Percentiles rank a stretch among this genome's conserved stretches.
These are phyloP conservation scores for Nematocida displodere DNA, from an alignment of 371 early-diverging fungal genomes.

Conservation along the genomic window DNA sequence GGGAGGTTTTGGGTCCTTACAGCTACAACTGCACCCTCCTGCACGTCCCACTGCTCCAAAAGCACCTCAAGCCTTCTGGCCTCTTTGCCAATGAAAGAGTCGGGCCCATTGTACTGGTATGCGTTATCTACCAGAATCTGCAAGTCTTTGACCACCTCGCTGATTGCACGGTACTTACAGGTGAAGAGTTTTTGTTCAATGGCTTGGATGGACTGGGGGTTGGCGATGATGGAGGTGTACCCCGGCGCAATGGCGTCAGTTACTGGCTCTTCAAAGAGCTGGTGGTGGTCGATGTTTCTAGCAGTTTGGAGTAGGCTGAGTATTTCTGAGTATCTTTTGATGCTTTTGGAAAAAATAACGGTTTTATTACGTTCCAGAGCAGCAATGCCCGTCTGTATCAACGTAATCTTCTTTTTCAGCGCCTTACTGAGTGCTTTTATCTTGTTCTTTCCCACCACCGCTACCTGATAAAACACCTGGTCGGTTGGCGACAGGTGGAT, in stretches of 20 bases:
- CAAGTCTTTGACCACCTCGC: slow-evolving; percentile 5
- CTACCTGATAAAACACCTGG: background rate
- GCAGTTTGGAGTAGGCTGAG: slow-evolving; percentile 1
- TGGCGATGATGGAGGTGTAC: slow-evolving; percentile 47
- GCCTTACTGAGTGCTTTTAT: background rate
- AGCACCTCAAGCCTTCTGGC: slow-evolving; percentile 2
- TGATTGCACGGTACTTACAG: slow-evolving; percentile 12
- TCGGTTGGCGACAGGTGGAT: background rate
- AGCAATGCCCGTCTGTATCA: background rate
- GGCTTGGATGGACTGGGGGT: slow-evolving; percentile 30
- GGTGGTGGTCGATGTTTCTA: slow-evolving; percentile 2
- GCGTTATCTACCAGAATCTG: slow-evolving; percentile 31
- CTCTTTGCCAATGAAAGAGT: slow-evolving; percentile 48
- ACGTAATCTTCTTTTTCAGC: background rate
- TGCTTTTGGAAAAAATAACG: background rate
- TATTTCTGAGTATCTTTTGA: slow-evolving; percentile 16
- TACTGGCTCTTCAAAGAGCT: slow-evolving; percentile 43
- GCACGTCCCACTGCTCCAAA: background rate
- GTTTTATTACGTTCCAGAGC: background rate
- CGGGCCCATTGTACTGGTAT: slow-evolving; percentile 35
- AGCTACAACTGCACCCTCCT: background rate
- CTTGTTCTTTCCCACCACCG: background rate
- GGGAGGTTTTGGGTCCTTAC: slow-evolving; percentile 10
- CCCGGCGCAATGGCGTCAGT: slow-evolving; percentile 57
- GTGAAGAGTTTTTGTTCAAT: slow-evolving; percentile 26